phyloP scores from a whole-genome alignment of 1,284 basidiomycete genomes.

The Papiliotrema nemorosa region DNA sequence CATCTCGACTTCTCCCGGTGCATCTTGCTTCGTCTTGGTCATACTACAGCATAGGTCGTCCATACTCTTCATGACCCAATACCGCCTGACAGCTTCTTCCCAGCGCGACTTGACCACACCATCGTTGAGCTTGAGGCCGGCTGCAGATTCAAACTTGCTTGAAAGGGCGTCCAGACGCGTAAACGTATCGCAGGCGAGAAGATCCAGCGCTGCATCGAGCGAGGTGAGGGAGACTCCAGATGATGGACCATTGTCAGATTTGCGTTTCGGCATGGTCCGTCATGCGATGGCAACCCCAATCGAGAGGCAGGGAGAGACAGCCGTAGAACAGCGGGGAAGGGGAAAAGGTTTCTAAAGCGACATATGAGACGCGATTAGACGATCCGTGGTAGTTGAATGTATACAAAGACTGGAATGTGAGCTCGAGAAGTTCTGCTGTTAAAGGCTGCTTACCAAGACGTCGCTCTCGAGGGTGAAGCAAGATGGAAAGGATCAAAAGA shows the following conservation, averaged over 20 bases:
- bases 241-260: constrained; percentile 1
- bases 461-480: too few species aligned
- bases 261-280: constrained; percentile 19
- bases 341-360: too few species aligned
- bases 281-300: too few species aligned
- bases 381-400: too few species aligned
- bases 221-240: constrained; percentile 25
- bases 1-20: constrained; percentile 12
- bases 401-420: too few species aligned
- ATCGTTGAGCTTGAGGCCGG: constrained; percentile 37
- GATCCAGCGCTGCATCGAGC: constrained; percentile 43
- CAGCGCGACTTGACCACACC: constrained; percentile 35
- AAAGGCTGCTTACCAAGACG: too few species aligned
- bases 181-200: constrained; percentile 43
- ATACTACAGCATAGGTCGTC: constrained; percentile 34
- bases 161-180: constrained; percentile 29
- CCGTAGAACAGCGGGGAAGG: too few species aligned
- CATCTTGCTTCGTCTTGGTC: constrained; percentile 6
- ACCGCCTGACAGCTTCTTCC: constrained; percentile 45
- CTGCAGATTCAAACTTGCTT: constrained; percentile 37
- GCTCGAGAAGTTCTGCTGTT: too few species aligned
- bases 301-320: too few species aligned
- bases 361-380: too few species aligned
- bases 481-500: too few species aligned
- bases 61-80: constrained; percentile 45